Conservation (phyloP, 31 red algal genomes). For the Odonthalia washingtoniensis region DNA sequence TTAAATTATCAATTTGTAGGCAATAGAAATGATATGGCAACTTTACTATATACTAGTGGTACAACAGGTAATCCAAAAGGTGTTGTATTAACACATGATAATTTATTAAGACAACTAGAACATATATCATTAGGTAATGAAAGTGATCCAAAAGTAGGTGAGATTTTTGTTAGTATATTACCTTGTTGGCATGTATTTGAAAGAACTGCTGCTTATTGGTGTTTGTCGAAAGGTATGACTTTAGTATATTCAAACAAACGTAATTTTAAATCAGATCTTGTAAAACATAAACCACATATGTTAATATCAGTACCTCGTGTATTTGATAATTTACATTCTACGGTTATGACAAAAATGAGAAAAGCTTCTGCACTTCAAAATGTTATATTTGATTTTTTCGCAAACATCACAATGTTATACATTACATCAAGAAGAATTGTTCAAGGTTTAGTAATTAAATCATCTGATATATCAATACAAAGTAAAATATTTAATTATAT, state of each 20-base stretch:
- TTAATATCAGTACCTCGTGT: constrained; percentile 92
- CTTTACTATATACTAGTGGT: constrained; percentile 91
- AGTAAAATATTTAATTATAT: constrained; percentile 29
- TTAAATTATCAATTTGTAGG: not conserved
- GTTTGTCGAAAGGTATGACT: constrained; percentile 64
- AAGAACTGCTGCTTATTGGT: constrained; percentile 78
- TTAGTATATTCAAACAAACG: constrained; percentile 90
- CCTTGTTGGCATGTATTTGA: constrained; percentile 99
- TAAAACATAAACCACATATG: constrained; percentile 73
- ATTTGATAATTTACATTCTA: constrained; percentile 84
- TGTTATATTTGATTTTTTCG: constrained; percentile 59
- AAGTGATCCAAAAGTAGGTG: constrained; percentile 73
- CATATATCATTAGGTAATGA: constrained; percentile 51
- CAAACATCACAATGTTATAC: constrained; percentile 44
- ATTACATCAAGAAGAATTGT: constrained; percentile 36
- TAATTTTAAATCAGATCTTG: constrained; percentile 83
- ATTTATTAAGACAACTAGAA: constrained; percentile 78
- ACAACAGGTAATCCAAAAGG: constrained; percentile 97
- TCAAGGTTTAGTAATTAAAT: not conserved
- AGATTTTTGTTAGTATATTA: constrained; percentile 85
- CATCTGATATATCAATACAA: not conserved
- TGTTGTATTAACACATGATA: constrained; percentile 85
- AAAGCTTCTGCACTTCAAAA: constrained; percentile 45
- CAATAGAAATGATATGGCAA: constrained; percentile 72
- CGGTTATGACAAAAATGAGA: constrained; percentile 64